Evolutionary conservation across 2,329 filamentous ascomycete genomes (phyloP), one percentile per base, ranked within the genome.

Genomic region (Stemphylium beticola): DNA sequence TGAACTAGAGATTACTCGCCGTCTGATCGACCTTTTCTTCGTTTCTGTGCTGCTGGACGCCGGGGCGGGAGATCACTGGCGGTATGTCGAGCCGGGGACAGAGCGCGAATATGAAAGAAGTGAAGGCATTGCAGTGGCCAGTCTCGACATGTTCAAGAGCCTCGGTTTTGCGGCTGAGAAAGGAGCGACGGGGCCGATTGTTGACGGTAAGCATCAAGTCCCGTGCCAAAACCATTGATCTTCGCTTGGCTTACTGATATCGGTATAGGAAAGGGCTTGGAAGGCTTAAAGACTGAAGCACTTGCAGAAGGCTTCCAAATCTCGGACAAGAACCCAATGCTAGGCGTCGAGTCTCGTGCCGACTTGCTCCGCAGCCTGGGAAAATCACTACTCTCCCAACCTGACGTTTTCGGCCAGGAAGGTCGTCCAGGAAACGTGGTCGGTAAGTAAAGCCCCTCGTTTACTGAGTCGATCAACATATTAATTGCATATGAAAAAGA

Each of bases 381-480:
- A 5, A 82, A 86, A 57, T 92, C 93, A 3, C 78, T 98, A 33
- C 83, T 87, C 53, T 90, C 93, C 66, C 82, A 85, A 46, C 44
- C 64, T 7, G 87, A 92, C 32, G 88, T 91, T 65, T 98, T 96
- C 74, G 93, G 93, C 15, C 81, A 83, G 2, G 86, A 91, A 71
- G 90, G 88, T 43, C 84, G 93, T 50, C 93, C 93, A 9, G 93
- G 93, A 59, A 95, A 96, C 70, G 91, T 98, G 85, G 86, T 97
- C 56, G 91, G 91, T 93, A 80, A 66, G 84, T 74, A 3, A 1
- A 24, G 11, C 36, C 14, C 29, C 20, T 12, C n/a, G 2, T 31
- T 6, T 18, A 20, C 18, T n/a, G 15, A 22, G n/a, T 4, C 18
- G 12, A 5, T 2, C n/a, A 33, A 6, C 15, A 39, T 24, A 12